A percentile compares a stretch with the other conserved stretches of the same genome.
These are phyloP conservation scores for Aspergillus pseudotamarii DNA, from an alignment of 2,329 filamentous ascomycete species.

Conservation along the genomic window DNA sequence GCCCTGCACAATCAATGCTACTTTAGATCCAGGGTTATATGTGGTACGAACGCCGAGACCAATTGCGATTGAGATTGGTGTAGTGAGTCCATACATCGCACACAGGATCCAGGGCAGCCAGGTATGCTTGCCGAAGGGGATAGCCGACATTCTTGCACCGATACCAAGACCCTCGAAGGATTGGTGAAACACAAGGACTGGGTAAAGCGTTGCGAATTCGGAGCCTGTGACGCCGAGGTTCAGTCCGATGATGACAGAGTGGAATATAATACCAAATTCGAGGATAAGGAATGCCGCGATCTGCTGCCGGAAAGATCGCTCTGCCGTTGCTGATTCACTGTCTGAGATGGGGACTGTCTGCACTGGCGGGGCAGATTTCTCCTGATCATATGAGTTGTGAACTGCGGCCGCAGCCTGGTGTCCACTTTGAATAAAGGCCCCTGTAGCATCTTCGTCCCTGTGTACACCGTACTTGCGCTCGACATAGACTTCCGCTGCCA, in stretches of 20 bases:
- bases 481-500: conserved; percentile 55
- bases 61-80: conserved; percentile 52
- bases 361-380: neutral
- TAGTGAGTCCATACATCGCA: conserved; percentile 54
- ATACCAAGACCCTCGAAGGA: conserved; percentile 66
- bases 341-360: neutral
- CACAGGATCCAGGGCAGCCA: conserved; percentile 57
- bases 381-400: neutral
- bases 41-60: conserved; percentile 52
- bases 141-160: conserved; percentile 61
- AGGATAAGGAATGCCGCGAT: conserved; percentile 50
- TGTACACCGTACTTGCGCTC: conserved; percentile 51
- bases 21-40: conserved; percentile 46
- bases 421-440: conserved; percentile 9
- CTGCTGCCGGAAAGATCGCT: conserved; percentile 39
- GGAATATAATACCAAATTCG: conserved; percentile 66
- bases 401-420: neutral
- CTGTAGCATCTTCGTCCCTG: conserved; percentile 19
- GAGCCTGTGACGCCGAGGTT: conserved; percentile 62
- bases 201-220: conserved; percentile 61
- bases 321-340: conserved; percentile 40
- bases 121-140: conserved; percentile 51
- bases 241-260: conserved; percentile 65
- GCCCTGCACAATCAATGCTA: conserved; percentile 49
- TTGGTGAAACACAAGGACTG: conserved; percentile 66